Conservation (phyloP, 495 filamentous ascomycete genomes). For the Aspergillus kassunensis region DNA sequence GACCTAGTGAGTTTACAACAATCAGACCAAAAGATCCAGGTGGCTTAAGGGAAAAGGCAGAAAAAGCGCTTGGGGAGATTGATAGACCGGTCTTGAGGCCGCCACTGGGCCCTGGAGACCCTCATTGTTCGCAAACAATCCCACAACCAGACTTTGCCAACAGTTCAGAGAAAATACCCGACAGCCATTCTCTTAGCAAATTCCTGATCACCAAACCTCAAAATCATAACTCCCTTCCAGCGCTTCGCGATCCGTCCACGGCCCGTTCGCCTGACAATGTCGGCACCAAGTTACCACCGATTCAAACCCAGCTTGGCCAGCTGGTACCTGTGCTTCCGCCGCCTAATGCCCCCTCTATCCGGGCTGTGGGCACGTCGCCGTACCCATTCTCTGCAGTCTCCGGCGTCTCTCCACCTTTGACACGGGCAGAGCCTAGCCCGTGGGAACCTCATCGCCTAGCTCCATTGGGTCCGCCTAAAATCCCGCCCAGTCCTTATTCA, state of each 20-base stretch:
- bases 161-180: background rate
- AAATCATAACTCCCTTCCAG: conserved; percentile 29
- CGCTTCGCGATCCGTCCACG: conserved; percentile 35
- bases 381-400: conserved; percentile 23
- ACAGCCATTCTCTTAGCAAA: conserved; percentile 10
- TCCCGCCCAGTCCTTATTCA: conserved; percentile 37
- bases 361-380: conserved; percentile 21
- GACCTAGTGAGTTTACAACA: background rate
- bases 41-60: background rate
- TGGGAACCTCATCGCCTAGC: conserved; percentile 29
- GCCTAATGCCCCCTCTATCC: conserved; percentile 16
- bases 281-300: conserved; percentile 38
- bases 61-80: background rate
- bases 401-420: conserved; percentile 28
- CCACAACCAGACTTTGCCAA: background rate
- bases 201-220: conserved; percentile 25
- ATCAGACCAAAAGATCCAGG: background rate
- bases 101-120: no score
- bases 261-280: conserved; percentile 37
- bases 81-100: no score
- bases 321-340: conserved; percentile 19
- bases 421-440: conserved; percentile 24
- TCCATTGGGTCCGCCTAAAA: conserved; percentile 26
- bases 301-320: conserved; percentile 38
- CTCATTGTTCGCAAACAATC: no score